Conservation (phyloP, 148 eudicot species). For the Spergularia marina region DNA sequence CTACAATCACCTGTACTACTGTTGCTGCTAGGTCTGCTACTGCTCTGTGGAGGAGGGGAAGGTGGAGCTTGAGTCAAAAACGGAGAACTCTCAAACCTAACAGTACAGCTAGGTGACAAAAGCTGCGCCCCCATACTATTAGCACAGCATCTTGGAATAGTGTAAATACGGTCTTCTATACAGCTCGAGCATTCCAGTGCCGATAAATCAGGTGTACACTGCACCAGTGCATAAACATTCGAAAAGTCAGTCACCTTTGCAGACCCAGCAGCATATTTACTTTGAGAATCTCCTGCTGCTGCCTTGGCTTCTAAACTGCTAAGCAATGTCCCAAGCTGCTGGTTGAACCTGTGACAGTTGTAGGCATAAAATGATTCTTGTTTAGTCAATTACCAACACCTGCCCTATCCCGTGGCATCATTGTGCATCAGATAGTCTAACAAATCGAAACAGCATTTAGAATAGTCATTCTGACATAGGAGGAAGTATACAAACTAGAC, state of each 20-base stretch:
- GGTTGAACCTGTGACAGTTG: conserved; percentile 12
- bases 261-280: conserved; percentile 26
- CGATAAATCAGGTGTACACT: conserved; percentile 31
- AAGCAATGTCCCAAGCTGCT: conserved; percentile 13
- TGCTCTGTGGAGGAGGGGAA: background rate
- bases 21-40: background rate
- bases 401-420: background rate
- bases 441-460: background rate
- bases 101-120: conserved; percentile 23
- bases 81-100: conserved; percentile 22
- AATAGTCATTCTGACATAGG: too few species aligned
- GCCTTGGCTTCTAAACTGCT: conserved; percentile 4
- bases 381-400: background rate
- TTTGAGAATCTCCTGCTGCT: conserved; percentile 19
- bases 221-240: conserved; percentile 16
- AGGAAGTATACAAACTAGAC: too few species aligned
- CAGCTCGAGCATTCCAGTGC: conserved; percentile 18
- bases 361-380: background rate
- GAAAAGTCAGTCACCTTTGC: background rate
- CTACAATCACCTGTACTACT: background rate
- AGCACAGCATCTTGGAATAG: background rate
- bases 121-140: conserved; percentile 6
- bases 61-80: conserved; percentile 1
- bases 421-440: background rate
- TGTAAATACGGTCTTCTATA: background rate